phyloP scores from a whole-genome alignment of 2,329 filamentous ascomycete genomes.

The Lithohypha guttulata region DNA sequence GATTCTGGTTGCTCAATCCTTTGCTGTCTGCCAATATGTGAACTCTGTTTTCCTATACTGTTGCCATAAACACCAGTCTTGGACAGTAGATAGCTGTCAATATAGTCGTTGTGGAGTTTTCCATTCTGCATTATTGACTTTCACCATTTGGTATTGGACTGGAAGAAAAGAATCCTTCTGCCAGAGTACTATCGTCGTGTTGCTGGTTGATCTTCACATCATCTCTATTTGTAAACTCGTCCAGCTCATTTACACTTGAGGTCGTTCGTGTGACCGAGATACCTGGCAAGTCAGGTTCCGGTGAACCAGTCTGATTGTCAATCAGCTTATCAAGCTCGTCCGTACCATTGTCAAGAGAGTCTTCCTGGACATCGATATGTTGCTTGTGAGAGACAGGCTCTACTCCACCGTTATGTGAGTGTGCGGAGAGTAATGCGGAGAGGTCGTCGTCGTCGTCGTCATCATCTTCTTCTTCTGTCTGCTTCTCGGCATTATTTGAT shows the following conservation, averaged over 20 bases:
- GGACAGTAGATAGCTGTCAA: too few species aligned
- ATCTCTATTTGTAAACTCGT: slow-evolving; percentile 5
- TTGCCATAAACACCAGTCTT: too few species aligned
- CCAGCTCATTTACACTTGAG: slow-evolving; percentile 11
- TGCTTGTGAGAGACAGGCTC: neutral
- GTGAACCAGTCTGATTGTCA: neutral
- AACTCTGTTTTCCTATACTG: too few species aligned
- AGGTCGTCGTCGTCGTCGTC: slow-evolving; percentile 6
- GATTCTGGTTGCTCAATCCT: too few species aligned
- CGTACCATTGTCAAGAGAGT: slow-evolving; percentile 5
- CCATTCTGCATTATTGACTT: slow-evolving; percentile 5
- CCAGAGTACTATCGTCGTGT: neutral
- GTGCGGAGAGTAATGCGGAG: slow-evolving; percentile 1
- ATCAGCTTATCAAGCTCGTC: slow-evolving; percentile 13
- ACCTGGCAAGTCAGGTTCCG: slow-evolving; percentile 4
- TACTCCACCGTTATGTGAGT: neutral
- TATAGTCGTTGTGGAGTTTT: too few species aligned
- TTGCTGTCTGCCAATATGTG: too few species aligned
- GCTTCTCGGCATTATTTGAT: neutral
- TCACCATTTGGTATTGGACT: slow-evolving; percentile 9
- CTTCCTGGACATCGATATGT: neutral
- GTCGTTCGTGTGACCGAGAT: slow-evolving; percentile 4
- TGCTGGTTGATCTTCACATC: slow-evolving; percentile 3
- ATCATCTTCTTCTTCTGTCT: neutral
- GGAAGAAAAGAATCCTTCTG: slow-evolving; percentile 1